A percentile compares a stretch with the other conserved stretches of the same genome.
Conservation (phyloP, 1,284 basidiomycete species). For the Irpex sp. region DNA sequence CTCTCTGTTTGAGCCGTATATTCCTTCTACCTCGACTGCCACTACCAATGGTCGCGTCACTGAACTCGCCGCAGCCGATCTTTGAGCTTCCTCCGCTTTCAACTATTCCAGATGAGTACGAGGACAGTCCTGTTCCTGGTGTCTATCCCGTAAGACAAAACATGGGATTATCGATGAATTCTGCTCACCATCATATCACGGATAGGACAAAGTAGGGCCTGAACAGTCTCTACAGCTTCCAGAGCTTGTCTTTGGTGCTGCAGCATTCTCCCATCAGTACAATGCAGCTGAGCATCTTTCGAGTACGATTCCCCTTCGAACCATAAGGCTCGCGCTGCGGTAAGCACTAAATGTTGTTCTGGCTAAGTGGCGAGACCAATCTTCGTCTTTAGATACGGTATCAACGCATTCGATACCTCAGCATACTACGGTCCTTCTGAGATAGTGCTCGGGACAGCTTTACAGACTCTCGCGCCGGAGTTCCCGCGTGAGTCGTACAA, state of each 20-base stretch:
- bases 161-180: neutral
- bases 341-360: slow-evolving; percentile 26
- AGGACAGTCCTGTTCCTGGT: slow-evolving; percentile 49
- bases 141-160: slow-evolving; percentile 28
- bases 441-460: slow-evolving; percentile 77
- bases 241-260: slow-evolving; percentile 63
- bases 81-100: slow-evolving; percentile 36
- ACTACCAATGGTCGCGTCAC: slow-evolving; percentile 36
- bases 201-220: slow-evolving; percentile 28
- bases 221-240: slow-evolving; percentile 32
- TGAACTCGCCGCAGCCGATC: slow-evolving; percentile 39
- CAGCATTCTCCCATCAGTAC: slow-evolving; percentile 73
- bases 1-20: neutral
- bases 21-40: slow-evolving; percentile 6
- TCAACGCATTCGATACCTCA: slow-evolving; percentile 88
- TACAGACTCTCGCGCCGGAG: slow-evolving; percentile 60
- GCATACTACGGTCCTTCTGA: slow-evolving; percentile 91
- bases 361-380: neutral
- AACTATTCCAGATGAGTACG: slow-evolving; percentile 43
- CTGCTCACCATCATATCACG: neutral
- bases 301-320: slow-evolving; percentile 61
- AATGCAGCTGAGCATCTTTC: slow-evolving; percentile 60
- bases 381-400: slow-evolving; percentile 65
- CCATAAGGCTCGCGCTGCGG: slow-evolving; percentile 79
- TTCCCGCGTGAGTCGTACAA: slow-evolving; percentile 81